Evolutionary conservation across 2,329 filamentous ascomycete genomes (phyloP).

Genomic region (Arthrinium puccinioides): DNA sequence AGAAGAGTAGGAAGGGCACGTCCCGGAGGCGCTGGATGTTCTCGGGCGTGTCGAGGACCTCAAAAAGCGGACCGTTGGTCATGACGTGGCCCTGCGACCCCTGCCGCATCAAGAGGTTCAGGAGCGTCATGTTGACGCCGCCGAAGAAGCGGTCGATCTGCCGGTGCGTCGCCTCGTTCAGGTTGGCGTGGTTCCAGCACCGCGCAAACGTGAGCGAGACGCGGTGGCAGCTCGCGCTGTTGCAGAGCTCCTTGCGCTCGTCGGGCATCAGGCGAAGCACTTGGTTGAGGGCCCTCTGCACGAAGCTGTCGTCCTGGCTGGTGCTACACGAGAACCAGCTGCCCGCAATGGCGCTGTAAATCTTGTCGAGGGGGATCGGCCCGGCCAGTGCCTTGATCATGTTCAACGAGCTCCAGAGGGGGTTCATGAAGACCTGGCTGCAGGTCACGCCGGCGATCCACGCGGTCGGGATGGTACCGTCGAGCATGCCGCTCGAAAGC

Average conservation of each 20-base stretch:
- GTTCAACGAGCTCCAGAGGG: slow-evolving; percentile 49
- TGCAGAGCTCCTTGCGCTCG: slow-evolving; percentile 48
- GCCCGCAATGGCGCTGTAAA: slow-evolving; percentile 41
- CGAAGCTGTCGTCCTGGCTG: slow-evolving; percentile 33
- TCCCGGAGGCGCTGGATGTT: slow-evolving; percentile 44
- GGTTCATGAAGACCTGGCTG: slow-evolving; percentile 58
- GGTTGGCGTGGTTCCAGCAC: slow-evolving; percentile 57
- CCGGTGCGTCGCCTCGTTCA: slow-evolving; percentile 58
- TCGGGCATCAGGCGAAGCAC: slow-evolving; percentile 51
- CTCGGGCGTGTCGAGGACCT: slow-evolving; percentile 37
- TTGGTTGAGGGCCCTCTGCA: slow-evolving; percentile 48
- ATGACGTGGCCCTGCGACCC: slow-evolving; percentile 44
- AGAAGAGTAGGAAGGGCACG: slow-evolving; percentile 49
- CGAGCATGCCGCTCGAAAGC: slow-evolving; percentile 49
- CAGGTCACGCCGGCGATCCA: slow-evolving; percentile 53
- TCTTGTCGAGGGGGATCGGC: slow-evolving; percentile 39
- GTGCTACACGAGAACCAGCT: slow-evolving; percentile 49
- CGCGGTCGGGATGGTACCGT: slow-evolving; percentile 47
- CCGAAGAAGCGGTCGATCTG: slow-evolving; percentile 56
- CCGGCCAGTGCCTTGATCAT: slow-evolving; percentile 44
- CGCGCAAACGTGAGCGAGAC: slow-evolving; percentile 53
- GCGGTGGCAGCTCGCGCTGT: slow-evolving; percentile 54
- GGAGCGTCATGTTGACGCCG: slow-evolving; percentile 52
- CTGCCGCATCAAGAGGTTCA: slow-evolving; percentile 49
- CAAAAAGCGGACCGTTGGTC: slow-evolving; percentile 40